Evolutionary conservation across 1,284 basidiomycete genomes (phyloP).

Genomic region (Cystobasidium pallidum): DNA sequence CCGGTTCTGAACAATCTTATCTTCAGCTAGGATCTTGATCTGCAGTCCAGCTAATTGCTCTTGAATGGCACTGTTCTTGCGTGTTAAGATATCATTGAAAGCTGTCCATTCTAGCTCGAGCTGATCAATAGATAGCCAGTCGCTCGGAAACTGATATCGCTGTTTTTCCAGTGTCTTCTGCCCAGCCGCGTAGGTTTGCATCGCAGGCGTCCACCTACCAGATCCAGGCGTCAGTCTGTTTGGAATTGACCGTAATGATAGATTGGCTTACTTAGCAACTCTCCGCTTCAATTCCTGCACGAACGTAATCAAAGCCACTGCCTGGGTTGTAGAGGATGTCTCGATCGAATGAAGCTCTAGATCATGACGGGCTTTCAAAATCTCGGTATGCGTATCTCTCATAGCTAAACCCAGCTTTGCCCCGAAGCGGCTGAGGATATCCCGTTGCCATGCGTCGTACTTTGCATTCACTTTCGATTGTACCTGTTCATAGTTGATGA

Average conservation of each 20-base stretch:
- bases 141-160: slow-evolving; percentile 91
- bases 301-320: slow-evolving; percentile 98
- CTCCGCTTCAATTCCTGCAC: slow-evolving; percentile 98
- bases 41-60: slow-evolving; percentile 98
- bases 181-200: slow-evolving; percentile 87
- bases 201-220: slow-evolving; percentile 82
- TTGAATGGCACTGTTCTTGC: slow-evolving; percentile 97
- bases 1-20: slow-evolving; percentile 94
- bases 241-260: background rate
- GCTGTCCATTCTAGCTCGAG: slow-evolving; percentile 97
- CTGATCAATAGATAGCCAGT: slow-evolving; percentile 99
- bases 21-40: slow-evolving; percentile 98
- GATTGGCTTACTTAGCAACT: slow-evolving; percentile 67
- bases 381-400: slow-evolving; percentile 93
- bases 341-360: slow-evolving; percentile 85
- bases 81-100: slow-evolving; percentile 94
- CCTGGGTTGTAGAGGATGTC: slow-evolving; percentile 78
- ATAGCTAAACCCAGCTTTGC: slow-evolving; percentile 87
- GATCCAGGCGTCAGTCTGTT: background rate
- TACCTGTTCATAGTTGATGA: slow-evolving; percentile 97
- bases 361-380: slow-evolving; percentile 89
- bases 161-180: slow-evolving; percentile 97
- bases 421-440: slow-evolving; percentile 89
- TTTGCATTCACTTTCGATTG: slow-evolving; percentile 97
- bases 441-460: slow-evolving; percentile 96